Base-by-base conservation (phyloP, 371 early-diverging fungal genomes). In the Apophysomyces elegans region DNA sequence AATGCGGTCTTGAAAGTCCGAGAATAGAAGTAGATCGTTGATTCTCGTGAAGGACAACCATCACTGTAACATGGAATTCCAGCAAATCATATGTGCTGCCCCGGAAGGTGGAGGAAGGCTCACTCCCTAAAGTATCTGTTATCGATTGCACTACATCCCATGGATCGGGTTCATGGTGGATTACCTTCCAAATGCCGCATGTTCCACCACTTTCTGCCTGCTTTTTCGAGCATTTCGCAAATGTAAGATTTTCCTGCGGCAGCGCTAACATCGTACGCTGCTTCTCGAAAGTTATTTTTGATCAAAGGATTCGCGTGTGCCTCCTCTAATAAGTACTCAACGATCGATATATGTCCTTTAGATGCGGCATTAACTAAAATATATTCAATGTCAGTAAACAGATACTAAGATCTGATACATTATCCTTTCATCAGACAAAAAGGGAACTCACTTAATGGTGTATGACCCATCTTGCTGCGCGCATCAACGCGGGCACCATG, bases 211-310 rank as follows among this genome's bases (percentile, higher is more conserved):
- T 67, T 47, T 32, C 62, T 79, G 18, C 89, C 90, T 12, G 87
- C 81, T 37, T 73, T 84, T 59, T 89, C 84, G 16, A 90, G 65
- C 68, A 89, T 74, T 56, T 88, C 86, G 64, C 92, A 91, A 21
- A 91, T 78, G 66, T 88, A 83, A 1, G 83, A 77, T 63, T 80
- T 75, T 2, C 79, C 75, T 16, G 78, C 74, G 56, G 84, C 81
- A 0, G 93, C 92, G 2, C 92, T 93, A n/a, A 89, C 86, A 74
- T 93, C 93, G 71, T 92, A 91, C 0, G 95, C 94, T 8, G 86
- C 80, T 65, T 95, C 94, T 4, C 84, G 89, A 70, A 87, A 86
- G 0, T 68, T 76, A 59, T 93, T 93, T 32, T 80, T 84, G 16
- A 87, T 69, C 1, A 85, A 66, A 0, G 90, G 89, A 64, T 91